Percentiles rank a stretch among this genome's conserved stretches.
These are phyloP conservation scores for Suillus ampliporus DNA, from an alignment of 768 basidiomycete species.

Conservation along the genomic window DNA sequence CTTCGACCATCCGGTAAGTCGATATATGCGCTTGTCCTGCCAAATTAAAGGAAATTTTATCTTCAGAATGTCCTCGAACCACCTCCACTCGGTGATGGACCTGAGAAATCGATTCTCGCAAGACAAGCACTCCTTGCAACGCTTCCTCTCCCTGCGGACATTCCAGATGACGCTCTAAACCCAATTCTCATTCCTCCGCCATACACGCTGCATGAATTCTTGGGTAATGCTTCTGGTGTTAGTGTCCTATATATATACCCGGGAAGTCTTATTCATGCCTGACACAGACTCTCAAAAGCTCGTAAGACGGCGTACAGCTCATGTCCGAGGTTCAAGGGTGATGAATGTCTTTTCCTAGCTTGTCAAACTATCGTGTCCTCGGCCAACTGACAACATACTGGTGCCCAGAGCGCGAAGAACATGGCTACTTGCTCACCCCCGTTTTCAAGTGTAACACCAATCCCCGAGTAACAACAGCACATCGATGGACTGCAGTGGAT, in stretches of 20 bases:
- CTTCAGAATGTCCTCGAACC: not conserved
- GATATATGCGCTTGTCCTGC: slow-evolving; percentile 21
- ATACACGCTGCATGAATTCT: slow-evolving; percentile 72
- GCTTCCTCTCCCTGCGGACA: slow-evolving; percentile 66
- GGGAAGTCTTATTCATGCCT: slow-evolving; percentile 1
- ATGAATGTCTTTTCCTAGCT: slow-evolving; percentile 41
- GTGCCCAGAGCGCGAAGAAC: slow-evolving; percentile 84
- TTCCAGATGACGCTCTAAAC: slow-evolving; percentile 68
- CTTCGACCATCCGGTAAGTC: slow-evolving; percentile 22
- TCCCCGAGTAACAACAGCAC: slow-evolving; percentile 75
- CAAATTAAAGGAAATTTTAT: not conserved
- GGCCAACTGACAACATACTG: slow-evolving; percentile 72
- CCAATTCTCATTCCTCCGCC: slow-evolving; percentile 72
- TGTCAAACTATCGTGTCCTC: slow-evolving; percentile 70
- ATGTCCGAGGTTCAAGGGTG: slow-evolving; percentile 9
- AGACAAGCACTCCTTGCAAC: slow-evolving; percentile 60
- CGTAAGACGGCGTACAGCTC: slow-evolving; percentile 46
- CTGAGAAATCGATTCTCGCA: slow-evolving; percentile 52
- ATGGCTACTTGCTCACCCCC: slow-evolving; percentile 78
- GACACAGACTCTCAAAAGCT: slow-evolving; percentile 56
- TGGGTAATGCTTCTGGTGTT: slow-evolving; percentile 63
- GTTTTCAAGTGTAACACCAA: slow-evolving; percentile 81
- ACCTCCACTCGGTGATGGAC: slow-evolving; percentile 15
- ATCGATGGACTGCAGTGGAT: slow-evolving; percentile 74
- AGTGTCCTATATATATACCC: slow-evolving; percentile 24